phyloP scores from a whole-genome alignment of 139 green algal genomes.

The Chlorella vulgaris region DNA sequence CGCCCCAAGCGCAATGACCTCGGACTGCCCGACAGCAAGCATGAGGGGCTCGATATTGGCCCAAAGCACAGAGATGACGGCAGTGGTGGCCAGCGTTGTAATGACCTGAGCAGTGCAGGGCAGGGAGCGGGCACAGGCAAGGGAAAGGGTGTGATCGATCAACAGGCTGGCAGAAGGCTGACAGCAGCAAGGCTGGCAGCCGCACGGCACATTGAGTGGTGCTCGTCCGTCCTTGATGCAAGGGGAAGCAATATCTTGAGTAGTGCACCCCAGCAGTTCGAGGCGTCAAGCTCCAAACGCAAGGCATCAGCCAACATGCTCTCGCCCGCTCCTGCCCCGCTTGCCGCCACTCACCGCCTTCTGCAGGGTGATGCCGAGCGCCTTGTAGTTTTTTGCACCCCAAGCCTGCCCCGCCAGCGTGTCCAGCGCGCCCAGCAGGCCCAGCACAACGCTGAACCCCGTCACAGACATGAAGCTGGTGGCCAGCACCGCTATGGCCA shows the following conservation, averaged over 20 bases:
- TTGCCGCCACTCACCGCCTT: not conserved
- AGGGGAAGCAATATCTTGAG: too few relatives aligned
- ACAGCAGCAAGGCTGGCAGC: not conserved
- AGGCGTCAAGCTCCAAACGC: too few relatives aligned
- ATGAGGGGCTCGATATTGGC: conserved; percentile 49
- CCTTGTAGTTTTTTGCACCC: conserved; percentile 67
- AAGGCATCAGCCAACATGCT: too few relatives aligned
- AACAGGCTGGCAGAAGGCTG: not conserved
- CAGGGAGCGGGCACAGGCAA: too few relatives aligned
- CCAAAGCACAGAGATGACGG: conserved; percentile 64
- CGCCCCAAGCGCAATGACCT: conserved; percentile 44
- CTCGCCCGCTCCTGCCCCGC: not conserved
- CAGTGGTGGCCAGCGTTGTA: conserved; percentile 52
- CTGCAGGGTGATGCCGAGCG: conserved; percentile 72
- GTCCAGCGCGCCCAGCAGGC: conserved; percentile 65
- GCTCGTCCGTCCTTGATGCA: too few relatives aligned
- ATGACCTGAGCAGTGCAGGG: conserved; percentile 44
- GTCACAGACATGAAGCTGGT: conserved; percentile 77
- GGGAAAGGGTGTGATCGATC: not conserved
- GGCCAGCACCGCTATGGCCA: conserved; percentile 59
- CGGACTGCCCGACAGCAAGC: conserved; percentile 56
- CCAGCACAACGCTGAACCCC: conserved; percentile 16
- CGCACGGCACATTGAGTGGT: not conserved
- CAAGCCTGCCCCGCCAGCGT: conserved; percentile 77
- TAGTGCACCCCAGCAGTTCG: too few relatives aligned